phyloP scores from a whole-genome alignment of 2,329 filamentous ascomycete species.

The Ceratocystis variospora region DNA sequence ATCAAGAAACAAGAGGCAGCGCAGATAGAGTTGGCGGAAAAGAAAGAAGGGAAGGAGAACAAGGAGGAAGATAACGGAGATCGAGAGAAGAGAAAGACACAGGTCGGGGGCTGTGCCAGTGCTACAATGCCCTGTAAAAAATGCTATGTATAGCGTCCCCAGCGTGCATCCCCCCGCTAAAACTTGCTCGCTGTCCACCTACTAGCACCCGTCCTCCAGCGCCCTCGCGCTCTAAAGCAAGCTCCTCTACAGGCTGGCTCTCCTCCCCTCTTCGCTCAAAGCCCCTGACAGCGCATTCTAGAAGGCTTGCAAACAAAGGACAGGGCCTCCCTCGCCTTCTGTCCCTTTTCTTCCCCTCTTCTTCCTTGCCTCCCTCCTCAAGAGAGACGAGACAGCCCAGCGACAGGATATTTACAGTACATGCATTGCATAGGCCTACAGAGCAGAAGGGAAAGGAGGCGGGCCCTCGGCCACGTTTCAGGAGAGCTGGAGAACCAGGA shows the following conservation, averaged over 20 bases:
- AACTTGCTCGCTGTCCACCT: too few species aligned
- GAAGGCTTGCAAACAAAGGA: neutral
- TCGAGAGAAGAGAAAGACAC: neutral
- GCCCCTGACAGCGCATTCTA: constrained; percentile 4
- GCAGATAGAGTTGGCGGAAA: neutral
- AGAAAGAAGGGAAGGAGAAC: neutral
- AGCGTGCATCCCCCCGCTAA: neutral
- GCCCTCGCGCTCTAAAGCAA: neutral
- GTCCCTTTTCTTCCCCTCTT: neutral
- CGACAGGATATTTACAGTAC: too few species aligned
- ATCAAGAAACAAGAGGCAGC: too few species aligned
- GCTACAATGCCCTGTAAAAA: neutral
- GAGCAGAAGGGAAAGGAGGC: constrained; percentile 10
- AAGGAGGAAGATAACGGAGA: neutral
- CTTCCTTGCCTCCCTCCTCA: neutral
- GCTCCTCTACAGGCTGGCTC: neutral
- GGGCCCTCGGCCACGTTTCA: constrained; percentile 18
- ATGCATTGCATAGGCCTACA: neutral
- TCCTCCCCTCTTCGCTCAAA: neutral
- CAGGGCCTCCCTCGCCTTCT: neutral
- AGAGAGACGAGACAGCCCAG: too few species aligned
- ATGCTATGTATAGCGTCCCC: neutral
- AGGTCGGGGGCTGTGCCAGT: neutral
- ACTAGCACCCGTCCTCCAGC: neutral
- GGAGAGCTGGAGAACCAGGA: constrained; percentile 15